Evolutionary conservation across 2,329 filamentous ascomycete genomes (phyloP).

Genomic region (Sporothrix dimorphospora): DNA sequence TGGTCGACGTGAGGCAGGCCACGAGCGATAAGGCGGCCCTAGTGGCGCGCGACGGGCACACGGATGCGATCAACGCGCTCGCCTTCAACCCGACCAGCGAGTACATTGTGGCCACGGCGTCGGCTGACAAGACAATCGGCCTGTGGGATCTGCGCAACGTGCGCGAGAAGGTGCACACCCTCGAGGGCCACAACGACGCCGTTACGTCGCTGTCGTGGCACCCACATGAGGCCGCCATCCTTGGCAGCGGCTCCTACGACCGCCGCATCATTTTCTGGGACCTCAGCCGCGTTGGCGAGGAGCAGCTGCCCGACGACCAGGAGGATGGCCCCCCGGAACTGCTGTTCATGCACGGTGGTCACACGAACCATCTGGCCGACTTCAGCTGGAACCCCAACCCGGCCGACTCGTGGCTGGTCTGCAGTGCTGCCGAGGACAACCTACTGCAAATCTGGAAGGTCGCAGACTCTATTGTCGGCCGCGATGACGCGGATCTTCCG

Average conservation of each 20-base stretch:
- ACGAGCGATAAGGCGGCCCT: constrained; percentile 69
- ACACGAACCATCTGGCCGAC: constrained; percentile 94
- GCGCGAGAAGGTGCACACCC: constrained; percentile 83
- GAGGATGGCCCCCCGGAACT: constrained; percentile 95
- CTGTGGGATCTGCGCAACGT: constrained; percentile 95
- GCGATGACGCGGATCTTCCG: constrained; percentile 73
- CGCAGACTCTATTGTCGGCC: constrained; percentile 77
- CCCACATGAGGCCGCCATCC: constrained; percentile 82
- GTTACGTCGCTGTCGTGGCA: constrained; percentile 96
- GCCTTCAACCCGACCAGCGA: constrained; percentile 94
- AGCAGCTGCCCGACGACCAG: constrained; percentile 91
- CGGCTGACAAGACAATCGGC: constrained; percentile 91
- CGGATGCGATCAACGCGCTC: constrained; percentile 92
- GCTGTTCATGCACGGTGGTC: constrained; percentile 98
- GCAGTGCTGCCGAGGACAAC: constrained; percentile 95
- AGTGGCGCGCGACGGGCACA: constrained; percentile 73
- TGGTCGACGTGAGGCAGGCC: constrained; percentile 79
- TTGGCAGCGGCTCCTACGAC: constrained; percentile 92
- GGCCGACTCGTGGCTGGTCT: constrained; percentile 95
- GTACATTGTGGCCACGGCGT: constrained; percentile 86
- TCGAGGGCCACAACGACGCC: constrained; percentile 85
- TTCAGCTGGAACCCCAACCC: constrained; percentile 96
- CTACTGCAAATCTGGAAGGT: constrained; percentile 94
- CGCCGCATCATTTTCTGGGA: constrained; percentile 97
- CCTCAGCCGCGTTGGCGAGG: constrained; percentile 84